Percentiles rank a stretch among this genome's conserved stretches.
Evolutionary conservation across 2,329 filamentous ascomycete species (phyloP).

Genomic region (Phoma sp.): DNA sequence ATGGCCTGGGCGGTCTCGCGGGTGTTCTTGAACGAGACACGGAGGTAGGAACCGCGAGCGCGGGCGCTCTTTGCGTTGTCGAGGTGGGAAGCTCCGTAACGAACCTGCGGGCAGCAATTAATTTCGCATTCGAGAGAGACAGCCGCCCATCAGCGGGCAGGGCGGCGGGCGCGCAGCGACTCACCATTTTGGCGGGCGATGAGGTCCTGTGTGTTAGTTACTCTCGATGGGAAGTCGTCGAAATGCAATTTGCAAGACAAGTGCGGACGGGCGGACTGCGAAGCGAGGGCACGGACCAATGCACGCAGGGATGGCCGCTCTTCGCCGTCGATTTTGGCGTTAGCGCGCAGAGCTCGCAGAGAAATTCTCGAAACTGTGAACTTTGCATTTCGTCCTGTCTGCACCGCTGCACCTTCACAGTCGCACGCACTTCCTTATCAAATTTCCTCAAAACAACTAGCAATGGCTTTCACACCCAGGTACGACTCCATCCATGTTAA

Average conservation of each 20-base stretch:
- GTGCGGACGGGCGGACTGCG: conserved; percentile 27
- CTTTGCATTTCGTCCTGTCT: conserved; percentile 4
- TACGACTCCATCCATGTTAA: conserved; percentile 25
- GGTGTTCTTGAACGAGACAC: conserved; percentile 99
- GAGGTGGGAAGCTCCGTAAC: conserved; percentile 47
- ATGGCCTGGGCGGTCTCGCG: conserved; percentile 99
- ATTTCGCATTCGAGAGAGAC: conserved; percentile 23
- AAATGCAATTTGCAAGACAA: conserved; percentile 31
- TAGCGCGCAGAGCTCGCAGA: conserved; percentile 21
- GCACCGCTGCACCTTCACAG: conserved; percentile 4
- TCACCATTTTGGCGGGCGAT: conserved; percentile 53
- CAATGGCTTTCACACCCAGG: conserved; percentile 42
- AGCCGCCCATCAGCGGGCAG: background rate
- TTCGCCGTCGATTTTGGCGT: conserved; percentile 5
- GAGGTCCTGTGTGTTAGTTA: conserved; percentile 36
- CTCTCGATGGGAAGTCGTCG: conserved; percentile 25
- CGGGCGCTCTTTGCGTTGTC: conserved; percentile 74
- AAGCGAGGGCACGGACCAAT: background rate
- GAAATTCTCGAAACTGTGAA: conserved; percentile 15
- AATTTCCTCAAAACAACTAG: conserved; percentile 7
- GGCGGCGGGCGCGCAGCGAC: conserved; percentile 24
- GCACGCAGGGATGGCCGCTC: conserved; percentile 5
- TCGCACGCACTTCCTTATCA: background rate
- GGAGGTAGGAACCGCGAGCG: conserved; percentile 97
- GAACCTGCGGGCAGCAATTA: conserved; percentile 43